Conservation (phyloP, 441 rosid species). For the Francoa sonchifolia region DNA sequence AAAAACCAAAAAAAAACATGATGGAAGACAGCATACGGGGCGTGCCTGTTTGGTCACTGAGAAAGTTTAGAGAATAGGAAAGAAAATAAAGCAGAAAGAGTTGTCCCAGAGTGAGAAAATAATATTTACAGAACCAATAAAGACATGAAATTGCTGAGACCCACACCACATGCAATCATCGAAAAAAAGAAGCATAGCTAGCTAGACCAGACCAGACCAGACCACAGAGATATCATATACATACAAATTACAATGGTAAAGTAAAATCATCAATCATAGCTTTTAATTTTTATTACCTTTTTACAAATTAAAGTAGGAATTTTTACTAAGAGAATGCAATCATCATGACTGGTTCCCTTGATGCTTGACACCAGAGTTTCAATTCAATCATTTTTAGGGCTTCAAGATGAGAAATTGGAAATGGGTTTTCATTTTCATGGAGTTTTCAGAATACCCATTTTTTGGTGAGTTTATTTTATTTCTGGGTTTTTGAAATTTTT, state of each 20-base stretch:
- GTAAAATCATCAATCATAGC: slow-evolving; percentile 4
- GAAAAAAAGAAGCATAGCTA: background rate
- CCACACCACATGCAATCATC: background rate
- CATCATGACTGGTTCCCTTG: slow-evolving; percentile 41
- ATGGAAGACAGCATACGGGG: slow-evolving; percentile 12
- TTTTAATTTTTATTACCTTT: slow-evolving; percentile 5
- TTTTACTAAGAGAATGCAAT: slow-evolving; percentile 19
- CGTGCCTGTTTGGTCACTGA: slow-evolving; percentile 26
- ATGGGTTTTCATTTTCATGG: slow-evolving; percentile 23
- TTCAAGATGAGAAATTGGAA: slow-evolving; percentile 18
- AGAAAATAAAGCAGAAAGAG: too few species aligned
- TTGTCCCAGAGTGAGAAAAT: slow-evolving; percentile 9
- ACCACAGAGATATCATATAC: too few species aligned
- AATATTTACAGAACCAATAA: slow-evolving; percentile 18
- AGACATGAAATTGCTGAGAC: slow-evolving; percentile 5
- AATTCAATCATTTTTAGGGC: slow-evolving; percentile 27
- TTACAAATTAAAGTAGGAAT: slow-evolving; percentile 19
- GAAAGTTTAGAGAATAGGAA: slow-evolving; percentile 7
- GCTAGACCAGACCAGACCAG: too few species aligned
- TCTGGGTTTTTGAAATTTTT: slow-evolving; percentile 18
- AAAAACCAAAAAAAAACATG: slow-evolving; percentile 12
- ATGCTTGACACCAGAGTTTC: slow-evolving; percentile 38
- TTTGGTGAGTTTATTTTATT: slow-evolving; percentile 14
- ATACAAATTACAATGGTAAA: slow-evolving; percentile 14
- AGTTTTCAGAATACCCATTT: slow-evolving; percentile 3